Percentiles rank a stretch among this genome's conserved stretches.
Evolutionary conservation across 2,329 filamentous ascomycete genomes (phyloP).

Genomic region (Rhynchosporium agropyri): DNA sequence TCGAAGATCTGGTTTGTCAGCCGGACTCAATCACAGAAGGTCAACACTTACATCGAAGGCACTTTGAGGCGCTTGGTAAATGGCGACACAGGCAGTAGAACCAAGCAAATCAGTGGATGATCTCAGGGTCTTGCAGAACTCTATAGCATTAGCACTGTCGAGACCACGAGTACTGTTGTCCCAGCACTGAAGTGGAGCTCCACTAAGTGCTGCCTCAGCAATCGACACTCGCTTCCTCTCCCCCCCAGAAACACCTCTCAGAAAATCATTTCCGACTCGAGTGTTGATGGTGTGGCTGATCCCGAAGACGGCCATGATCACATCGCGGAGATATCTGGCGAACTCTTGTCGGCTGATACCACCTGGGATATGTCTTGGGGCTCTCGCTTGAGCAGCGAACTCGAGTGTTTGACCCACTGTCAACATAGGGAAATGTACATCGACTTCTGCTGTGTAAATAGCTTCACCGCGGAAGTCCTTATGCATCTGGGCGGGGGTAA

Average conservation of each 20-base stretch:
- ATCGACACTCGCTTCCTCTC: constrained; percentile 80
- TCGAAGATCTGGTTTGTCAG: constrained; percentile 55
- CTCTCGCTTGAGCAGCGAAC: constrained; percentile 70
- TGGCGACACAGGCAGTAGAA: constrained; percentile 65
- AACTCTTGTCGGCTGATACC: constrained; percentile 62
- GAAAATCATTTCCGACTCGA: constrained; percentile 72
- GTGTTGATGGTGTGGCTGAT: constrained; percentile 72
- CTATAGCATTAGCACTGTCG: constrained; percentile 71
- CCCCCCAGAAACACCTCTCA: constrained; percentile 68
- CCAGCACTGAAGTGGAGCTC: constrained; percentile 67
- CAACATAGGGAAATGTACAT: constrained; percentile 74
- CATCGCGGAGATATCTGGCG: constrained; percentile 45
- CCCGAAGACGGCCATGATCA: constrained; percentile 71
- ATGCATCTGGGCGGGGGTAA: constrained; percentile 54
- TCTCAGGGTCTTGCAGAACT: constrained; percentile 70
- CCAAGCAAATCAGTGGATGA: constrained; percentile 65
- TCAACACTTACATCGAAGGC: constrained; percentile 60
- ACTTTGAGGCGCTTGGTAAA: constrained; percentile 71
- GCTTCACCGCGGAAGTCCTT: constrained; percentile 60
- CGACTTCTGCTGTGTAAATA: constrained; percentile 74
- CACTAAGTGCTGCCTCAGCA: constrained; percentile 67
- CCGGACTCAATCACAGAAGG: background rate
- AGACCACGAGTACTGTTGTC: constrained; percentile 76
- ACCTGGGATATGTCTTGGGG: constrained; percentile 62
- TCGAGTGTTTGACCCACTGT: constrained; percentile 73